Base-by-base conservation (phyloP, 2,329 filamentous ascomycete species). In the Penicillium sclerotiorum region DNA sequence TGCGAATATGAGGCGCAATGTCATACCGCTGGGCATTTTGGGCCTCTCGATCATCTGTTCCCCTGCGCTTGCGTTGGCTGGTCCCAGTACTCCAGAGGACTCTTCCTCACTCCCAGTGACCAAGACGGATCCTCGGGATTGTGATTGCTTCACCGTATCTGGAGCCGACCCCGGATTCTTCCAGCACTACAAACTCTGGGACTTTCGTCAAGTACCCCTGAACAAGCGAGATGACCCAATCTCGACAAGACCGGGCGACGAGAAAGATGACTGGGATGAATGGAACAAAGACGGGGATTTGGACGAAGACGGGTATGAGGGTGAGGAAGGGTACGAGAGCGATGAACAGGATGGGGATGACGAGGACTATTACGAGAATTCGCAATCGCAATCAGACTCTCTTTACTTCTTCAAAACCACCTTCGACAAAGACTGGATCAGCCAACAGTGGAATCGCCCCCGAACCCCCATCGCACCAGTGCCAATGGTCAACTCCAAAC, bases 141-240 rank as follows among this genome's bases (percentile, higher is more conserved):
- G 77, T 55, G 71, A 75, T 46, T 79, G 77, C 64, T 80, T 78
- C 52, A 66, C 74, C 8, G 69, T 79, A 22, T 70, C 72, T 1
- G 69, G 69, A 5, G 57, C 72, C 3, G 65, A 72, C 8, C 72
- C 73, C 15, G 66, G 70, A 6, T 78, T 77, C 62, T 80, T 80
- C 57, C 71, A 76, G 39, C 71, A 79, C 62, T 75, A 80, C 67
- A 73, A 72, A 43, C 75, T 80, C 61, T 80, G 72, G 67, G 77
- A 80, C 62, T 80, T 80, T 55, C 75, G 77, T 21, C 65, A 70
- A 32, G 65, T 78, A 7, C 60, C 67, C 15, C 58, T 70, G n/a
- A 57, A 40, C 30, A 48, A 65, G 67, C 37, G 63, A 63, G 39
- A 55, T 58, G 43, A 56, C 42, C 43, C 32, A 13, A 39, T 22